Evolutionary conservation across 225 moss, liverwort and hornwort genomes (phyloP).

Genomic region (Sphagnum tenellum): DNA sequence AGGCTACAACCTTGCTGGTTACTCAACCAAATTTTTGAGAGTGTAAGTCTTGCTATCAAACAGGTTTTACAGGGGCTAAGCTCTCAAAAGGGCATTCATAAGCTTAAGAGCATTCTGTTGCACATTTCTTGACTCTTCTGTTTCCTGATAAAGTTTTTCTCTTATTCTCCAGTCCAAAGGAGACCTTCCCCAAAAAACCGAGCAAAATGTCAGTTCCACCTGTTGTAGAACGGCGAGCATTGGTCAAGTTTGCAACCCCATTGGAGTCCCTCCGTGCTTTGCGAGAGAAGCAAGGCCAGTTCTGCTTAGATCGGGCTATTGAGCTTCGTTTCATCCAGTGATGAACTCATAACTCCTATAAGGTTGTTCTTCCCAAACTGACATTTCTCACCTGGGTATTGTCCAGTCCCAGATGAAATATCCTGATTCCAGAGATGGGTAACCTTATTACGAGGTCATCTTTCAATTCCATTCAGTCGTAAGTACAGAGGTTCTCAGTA

Average conservation of each 20-base stretch:
- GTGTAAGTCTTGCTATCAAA: slow-evolving; percentile 22
- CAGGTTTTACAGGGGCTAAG: no score
- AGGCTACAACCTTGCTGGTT: slow-evolving; percentile 51
- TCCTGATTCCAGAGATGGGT: no score
- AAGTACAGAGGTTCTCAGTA: no score
- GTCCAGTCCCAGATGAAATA: no score
- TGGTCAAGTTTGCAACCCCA: slow-evolving; percentile 64
- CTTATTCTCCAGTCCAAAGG: slow-evolving; percentile 4
- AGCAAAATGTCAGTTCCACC: slow-evolving; percentile 6
- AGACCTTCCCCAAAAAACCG: not conserved
- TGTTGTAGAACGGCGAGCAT: slow-evolving; percentile 32
- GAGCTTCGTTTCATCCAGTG: slow-evolving; percentile 70
- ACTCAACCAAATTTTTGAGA: slow-evolving; percentile 40
- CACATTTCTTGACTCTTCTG: no score
- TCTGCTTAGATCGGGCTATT: slow-evolving; percentile 43
- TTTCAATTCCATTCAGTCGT: no score
- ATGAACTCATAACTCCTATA: not conserved
- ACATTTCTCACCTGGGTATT: no score
- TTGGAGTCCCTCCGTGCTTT: slow-evolving; percentile 73
- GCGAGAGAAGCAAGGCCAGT: slow-evolving; percentile 64
- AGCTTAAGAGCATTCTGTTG: no score
- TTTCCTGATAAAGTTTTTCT: not conserved
- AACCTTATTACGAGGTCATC: no score
- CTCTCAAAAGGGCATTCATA: no score
- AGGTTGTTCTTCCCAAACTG: no score